Conservation (phyloP, 2,329 filamentous ascomycete species). For the Paramyrothecium sp. region DNA sequence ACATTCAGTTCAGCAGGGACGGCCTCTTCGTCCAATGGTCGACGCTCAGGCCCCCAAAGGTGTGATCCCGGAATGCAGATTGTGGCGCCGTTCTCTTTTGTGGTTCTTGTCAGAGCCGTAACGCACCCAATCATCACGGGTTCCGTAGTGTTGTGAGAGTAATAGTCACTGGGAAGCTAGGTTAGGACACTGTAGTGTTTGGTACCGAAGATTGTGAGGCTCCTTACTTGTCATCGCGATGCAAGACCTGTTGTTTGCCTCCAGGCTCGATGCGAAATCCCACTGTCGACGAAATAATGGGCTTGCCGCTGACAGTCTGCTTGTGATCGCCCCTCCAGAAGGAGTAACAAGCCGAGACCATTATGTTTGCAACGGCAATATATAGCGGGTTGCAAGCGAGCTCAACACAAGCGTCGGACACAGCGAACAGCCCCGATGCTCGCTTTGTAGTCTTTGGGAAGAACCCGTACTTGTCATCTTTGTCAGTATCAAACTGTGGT, state of each 20-base stretch:
- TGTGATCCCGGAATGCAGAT: conserved; percentile 39
- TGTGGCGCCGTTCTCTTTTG: conserved; percentile 38
- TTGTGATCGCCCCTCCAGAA: conserved; percentile 31
- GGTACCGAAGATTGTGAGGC: too few relatives aligned
- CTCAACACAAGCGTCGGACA: conserved; percentile 36
- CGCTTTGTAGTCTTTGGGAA: conserved; percentile 37
- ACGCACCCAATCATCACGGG: neutral
- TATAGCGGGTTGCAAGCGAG: conserved; percentile 24
- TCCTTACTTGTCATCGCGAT: conserved; percentile 17
- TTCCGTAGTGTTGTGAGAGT: too few relatives aligned
- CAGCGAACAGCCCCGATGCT: conserved; percentile 34
- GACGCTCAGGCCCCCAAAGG: conserved; percentile 35
- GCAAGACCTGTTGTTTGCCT: conserved; percentile 34
- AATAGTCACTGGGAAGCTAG: too few relatives aligned
- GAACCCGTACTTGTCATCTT: conserved; percentile 33
- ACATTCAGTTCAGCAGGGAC: conserved; percentile 36
- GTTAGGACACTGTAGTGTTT: too few relatives aligned
- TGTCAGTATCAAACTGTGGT: conserved; percentile 33
- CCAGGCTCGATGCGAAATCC: conserved; percentile 38
- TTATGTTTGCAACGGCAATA: conserved; percentile 24
- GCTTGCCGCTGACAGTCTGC: conserved; percentile 27
- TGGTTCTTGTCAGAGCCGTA: conserved; percentile 34
- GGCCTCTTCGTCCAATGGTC: conserved; percentile 34
- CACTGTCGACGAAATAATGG: conserved; percentile 32
- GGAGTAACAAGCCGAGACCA: conserved; percentile 32